These are phyloP conservation scores for Mortierella sp. DNA, from an alignment of 371 early-diverging fungal species.

Conservation along the genomic window DNA sequence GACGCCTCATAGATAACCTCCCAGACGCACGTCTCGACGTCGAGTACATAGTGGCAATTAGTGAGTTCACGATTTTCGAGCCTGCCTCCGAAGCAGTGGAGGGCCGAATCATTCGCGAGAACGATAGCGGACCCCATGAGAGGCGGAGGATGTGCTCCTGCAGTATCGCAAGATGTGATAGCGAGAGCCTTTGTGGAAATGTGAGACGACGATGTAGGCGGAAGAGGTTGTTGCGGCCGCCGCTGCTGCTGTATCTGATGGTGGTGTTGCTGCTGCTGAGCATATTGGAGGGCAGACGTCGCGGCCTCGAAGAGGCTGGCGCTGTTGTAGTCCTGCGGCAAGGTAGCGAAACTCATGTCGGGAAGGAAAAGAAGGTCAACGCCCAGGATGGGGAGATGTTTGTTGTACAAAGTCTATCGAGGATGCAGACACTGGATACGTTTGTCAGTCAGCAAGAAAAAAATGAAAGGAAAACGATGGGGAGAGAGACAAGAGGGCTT, in stretches of 20 bases:
- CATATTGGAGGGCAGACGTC: not conserved
- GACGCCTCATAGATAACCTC: conserved; percentile 43
- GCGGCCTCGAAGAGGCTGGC: conserved; percentile 3
- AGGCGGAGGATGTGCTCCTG: conserved; percentile 72
- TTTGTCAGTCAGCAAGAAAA: too few relatives aligned
- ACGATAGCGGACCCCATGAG: conserved; percentile 78
- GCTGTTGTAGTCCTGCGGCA: not conserved
- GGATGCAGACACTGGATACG: too few relatives aligned
- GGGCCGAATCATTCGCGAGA: conserved; percentile 59
- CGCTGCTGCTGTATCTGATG: conserved; percentile 5
- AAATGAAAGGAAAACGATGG: too few relatives aligned
- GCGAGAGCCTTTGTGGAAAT: conserved; percentile 44
- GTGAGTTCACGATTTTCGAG: conserved; percentile 74
- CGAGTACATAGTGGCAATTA: conserved; percentile 72
- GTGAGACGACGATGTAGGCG: conserved; percentile 6
- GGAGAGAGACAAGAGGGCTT: too few relatives aligned
- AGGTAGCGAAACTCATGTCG: too few relatives aligned
- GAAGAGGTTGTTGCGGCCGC: not conserved
- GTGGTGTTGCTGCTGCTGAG: conserved; percentile 3
- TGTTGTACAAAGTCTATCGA: too few relatives aligned
- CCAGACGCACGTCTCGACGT: conserved; percentile 70
- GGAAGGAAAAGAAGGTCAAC: too few relatives aligned
- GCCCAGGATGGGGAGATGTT: too few relatives aligned
- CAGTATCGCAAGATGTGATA: conserved; percentile 31
- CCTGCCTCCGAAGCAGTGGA: conserved; percentile 83